Conservation (phyloP, 306 rosid species). For the Cercis canadensis region DNA sequence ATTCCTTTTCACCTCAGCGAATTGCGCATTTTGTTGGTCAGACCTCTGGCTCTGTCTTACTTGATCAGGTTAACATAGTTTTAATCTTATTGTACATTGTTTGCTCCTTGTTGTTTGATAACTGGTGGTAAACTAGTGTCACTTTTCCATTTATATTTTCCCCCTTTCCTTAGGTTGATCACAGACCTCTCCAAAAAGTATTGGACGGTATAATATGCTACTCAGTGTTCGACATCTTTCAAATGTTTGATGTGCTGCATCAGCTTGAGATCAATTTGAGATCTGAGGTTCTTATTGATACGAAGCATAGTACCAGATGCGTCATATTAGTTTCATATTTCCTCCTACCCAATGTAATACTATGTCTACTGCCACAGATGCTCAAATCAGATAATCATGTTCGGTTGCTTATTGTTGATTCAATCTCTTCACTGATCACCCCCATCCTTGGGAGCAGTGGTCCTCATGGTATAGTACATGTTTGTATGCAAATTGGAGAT, state of each 20-base stretch:
- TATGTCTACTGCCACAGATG: slow-evolving; percentile 46
- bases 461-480: slow-evolving; percentile 70
- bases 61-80: slow-evolving; percentile 50
- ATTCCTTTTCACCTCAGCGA: slow-evolving; percentile 84
- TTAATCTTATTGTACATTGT: slow-evolving; percentile 22
- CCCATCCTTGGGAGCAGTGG: slow-evolving; percentile 85
- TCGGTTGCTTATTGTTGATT: slow-evolving; percentile 80
- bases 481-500: slow-evolving; percentile 29
- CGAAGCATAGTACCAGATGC: slow-evolving; percentile 30
- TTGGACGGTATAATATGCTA: slow-evolving; percentile 74
- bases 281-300: slow-evolving; percentile 64
- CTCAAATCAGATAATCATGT: slow-evolving; percentile 52
- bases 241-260: slow-evolving; percentile 77
- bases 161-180: slow-evolving; percentile 48
- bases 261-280: slow-evolving; percentile 63
- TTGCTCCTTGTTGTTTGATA: slow-evolving; percentile 19
- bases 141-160: slow-evolving; percentile 10
- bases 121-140: too few species aligned
- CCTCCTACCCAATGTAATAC: slow-evolving; percentile 32
- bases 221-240: slow-evolving; percentile 76
- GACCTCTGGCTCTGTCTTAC: slow-evolving; percentile 36
- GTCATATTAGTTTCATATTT: slow-evolving; percentile 24
- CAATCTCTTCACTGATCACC: slow-evolving; percentile 79
- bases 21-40: slow-evolving; percentile 59
- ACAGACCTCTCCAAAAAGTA: slow-evolving; percentile 51